A percentile compares a stretch with the other conserved stretches of the same genome.
phyloP scores from a whole-genome alignment of 305 asterid species.

The Fraxinus nigra region DNA sequence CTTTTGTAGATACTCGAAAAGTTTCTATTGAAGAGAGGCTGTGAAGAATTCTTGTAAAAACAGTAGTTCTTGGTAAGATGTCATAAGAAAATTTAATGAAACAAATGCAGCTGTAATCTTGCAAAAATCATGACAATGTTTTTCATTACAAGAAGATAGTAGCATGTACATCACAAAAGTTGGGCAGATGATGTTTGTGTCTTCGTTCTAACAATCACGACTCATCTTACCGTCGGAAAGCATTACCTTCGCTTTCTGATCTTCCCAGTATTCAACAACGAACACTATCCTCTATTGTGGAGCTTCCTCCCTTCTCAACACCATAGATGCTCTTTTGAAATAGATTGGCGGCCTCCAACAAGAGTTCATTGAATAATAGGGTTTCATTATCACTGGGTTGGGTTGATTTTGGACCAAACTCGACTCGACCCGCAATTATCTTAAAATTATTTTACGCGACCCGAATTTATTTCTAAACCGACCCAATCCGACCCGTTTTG shows the following conservation, averaged over 20 bases:
- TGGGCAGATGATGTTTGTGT: not conserved
- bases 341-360: too few relatives aligned
- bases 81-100: not conserved
- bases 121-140: not conserved
- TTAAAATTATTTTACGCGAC: too few relatives aligned
- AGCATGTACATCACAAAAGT: conserved; percentile 9
- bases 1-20: too few relatives aligned
- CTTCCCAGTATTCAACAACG: conserved; percentile 76
- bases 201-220: conserved; percentile 12
- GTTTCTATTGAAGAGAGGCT: not conserved
- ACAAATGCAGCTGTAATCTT: too few relatives aligned
- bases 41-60: not conserved
- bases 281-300: conserved; percentile 93
- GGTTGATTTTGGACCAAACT: too few relatives aligned
- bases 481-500: too few relatives aligned
- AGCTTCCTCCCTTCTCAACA: not conserved
- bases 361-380: too few relatives aligned
- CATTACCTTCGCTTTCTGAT: conserved; percentile 65
- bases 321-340: too few relatives aligned
- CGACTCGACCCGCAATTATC: too few relatives aligned
- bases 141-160: not conserved
- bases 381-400: too few relatives aligned
- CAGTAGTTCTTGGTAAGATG: not conserved
- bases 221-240: conserved; percentile 59
- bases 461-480: too few relatives aligned